Evolutionary conservation across 352 stramenopile species (phyloP), one percentile per base, ranked within the genome.

Genomic region (Globisporangium polare): DNA sequence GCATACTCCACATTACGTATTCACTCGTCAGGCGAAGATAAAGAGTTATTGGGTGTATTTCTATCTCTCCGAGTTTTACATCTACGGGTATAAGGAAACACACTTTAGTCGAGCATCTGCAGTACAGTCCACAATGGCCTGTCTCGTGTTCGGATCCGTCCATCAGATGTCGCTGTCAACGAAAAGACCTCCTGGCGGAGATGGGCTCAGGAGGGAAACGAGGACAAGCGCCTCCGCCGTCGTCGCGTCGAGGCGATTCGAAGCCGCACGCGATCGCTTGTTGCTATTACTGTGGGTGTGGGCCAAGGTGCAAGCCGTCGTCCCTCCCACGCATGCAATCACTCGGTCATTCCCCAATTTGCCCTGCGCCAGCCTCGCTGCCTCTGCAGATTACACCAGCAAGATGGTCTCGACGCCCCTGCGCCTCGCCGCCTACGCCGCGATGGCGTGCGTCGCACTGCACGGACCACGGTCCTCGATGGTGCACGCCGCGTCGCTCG

Each of bases 401-500:
- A 60, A 10, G 56, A 62, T 62, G 56, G 56, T 62, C 20, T 43
- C 43, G 13, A 55, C 42, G 13, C 43, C 56, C 29, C 37, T 46
- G 24, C 43, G 46, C 24, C 46, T 62, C 20, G 46, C 33, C 10
- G 27, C 56, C 31, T 62, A 45, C 46, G 29, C 47, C 17, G 56
- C 43, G 22, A 39, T 64, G 24, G 47, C 47, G 37, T 58, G 58
- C 35, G 22, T 62, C 7, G 43, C 53, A 2, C 41, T 61, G 29
- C 51, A 62, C 33, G 33, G 33, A 39, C 12, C 33, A 33, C 29
- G 5, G 29, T 33, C 29, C 29, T 33, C 29, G 13, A 22, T 39
- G 26, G 49, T 58, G 24, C 37, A 58, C 27, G 49, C 27, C 27
- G 26, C 49, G 17, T 55, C 49, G 27, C 51, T 77, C 15, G 63